Conservation (phyloP, 2,329 filamentous ascomycete genomes). For the Parafenestella ontariensis region DNA sequence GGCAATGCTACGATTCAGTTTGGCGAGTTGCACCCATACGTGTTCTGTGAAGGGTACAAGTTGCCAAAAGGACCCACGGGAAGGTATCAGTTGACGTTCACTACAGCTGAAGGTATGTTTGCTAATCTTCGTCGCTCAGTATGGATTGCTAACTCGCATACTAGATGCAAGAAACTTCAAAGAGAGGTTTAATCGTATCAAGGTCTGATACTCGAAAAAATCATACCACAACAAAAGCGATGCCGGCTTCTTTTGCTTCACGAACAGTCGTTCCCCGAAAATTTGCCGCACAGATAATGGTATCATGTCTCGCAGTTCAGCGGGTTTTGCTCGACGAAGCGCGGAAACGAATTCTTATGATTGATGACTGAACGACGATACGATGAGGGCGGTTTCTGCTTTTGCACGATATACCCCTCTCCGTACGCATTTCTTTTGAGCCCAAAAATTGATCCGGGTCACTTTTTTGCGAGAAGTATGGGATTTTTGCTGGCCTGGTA, state of each 20-base stretch:
- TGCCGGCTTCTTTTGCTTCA: neutral
- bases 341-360: conserved; percentile 28
- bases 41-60: conserved; percentile 61
- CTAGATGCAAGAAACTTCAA: conserved; percentile 40
- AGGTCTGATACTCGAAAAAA: conserved; percentile 2
- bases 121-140: no score
- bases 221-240: neutral
- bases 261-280: no score
- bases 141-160: neutral
- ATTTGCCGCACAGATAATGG: no score
- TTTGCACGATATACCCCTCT: conserved; percentile 47
- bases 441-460: conserved; percentile 15
- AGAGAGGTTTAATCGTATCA: conserved; percentile 43
- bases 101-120: conserved; percentile 37
- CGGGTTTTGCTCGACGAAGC: conserved; percentile 7
- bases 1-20: conserved; percentile 56
- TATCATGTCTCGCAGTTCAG: no score
- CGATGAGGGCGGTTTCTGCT: conserved; percentile 35
- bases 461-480: neutral
- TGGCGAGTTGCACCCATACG: conserved; percentile 58
- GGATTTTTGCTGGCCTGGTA: neutral
- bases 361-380: conserved; percentile 32
- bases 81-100: conserved; percentile 46
- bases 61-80: conserved; percentile 37
- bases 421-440: conserved; percentile 10